phyloP scores from a whole-genome alignment of 2,329 filamentous ascomycete genomes.

The Bertia moriformis region DNA sequence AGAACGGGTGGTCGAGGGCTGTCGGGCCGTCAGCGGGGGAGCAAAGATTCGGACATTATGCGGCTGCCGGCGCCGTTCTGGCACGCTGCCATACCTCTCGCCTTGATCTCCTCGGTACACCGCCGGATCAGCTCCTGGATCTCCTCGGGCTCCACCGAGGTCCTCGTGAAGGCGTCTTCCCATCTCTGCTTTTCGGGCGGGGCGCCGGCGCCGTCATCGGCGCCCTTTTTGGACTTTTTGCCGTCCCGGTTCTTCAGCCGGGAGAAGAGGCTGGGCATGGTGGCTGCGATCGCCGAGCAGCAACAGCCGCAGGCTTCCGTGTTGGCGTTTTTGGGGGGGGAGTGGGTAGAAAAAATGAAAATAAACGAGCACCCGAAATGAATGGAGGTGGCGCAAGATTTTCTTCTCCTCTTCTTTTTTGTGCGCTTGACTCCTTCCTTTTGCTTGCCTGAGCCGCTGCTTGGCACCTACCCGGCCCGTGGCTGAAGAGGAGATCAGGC shows the following conservation, averaged over 20 bases:
- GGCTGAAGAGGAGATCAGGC: too few relatives aligned
- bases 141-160: constrained; percentile 73
- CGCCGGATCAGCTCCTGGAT: constrained; percentile 72
- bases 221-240: constrained; percentile 44
- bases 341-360: neutral
- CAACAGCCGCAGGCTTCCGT: neutral
- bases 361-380: too few relatives aligned
- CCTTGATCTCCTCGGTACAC: constrained; percentile 84
- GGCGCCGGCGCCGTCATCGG: constrained; percentile 31
- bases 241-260: constrained; percentile 65
- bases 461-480: too few relatives aligned
- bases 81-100: constrained; percentile 84
- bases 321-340: too few relatives aligned
- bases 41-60: neutral
- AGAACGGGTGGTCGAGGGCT: constrained; percentile 83
- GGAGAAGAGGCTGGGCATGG: constrained; percentile 44
- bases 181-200: constrained; percentile 60
- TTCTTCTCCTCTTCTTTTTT: too few relatives aligned
- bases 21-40: constrained; percentile 8
- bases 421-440: too few relatives aligned
- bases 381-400: too few relatives aligned
- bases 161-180: constrained; percentile 77
- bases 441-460: too few relatives aligned
- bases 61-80: neutral
- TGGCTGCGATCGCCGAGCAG: too few relatives aligned